phyloP scores from a whole-genome alignment of 192 early-diverging fungal species.

The Coemansia sp. region DNA sequence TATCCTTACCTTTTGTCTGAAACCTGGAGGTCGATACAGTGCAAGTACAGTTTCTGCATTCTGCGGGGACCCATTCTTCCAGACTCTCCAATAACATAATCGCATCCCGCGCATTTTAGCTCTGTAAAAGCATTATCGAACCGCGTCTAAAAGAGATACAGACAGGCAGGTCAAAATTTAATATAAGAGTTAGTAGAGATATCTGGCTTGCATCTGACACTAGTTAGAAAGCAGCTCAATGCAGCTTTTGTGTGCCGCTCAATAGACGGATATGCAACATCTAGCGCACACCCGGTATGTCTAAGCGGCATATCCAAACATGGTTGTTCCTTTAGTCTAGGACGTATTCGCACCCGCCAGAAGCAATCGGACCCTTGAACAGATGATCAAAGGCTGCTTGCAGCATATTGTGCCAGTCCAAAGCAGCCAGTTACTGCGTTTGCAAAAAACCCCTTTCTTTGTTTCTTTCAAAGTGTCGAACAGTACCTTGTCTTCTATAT shows the following conservation, averaged over 20 bases:
- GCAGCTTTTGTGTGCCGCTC: conserved; percentile 7
- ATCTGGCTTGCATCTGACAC: too few species aligned
- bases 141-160: conserved; percentile 25
- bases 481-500: conserved; percentile 33
- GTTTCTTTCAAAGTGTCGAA: too few species aligned
- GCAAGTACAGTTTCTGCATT: conserved; percentile 28
- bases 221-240: too few species aligned
- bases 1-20: too few species aligned
- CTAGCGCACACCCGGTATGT: background rate
- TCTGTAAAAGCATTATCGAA: conserved; percentile 33
- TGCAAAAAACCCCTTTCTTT: background rate
- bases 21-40: conserved; percentile 12
- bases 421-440: background rate
- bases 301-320: too few species aligned
- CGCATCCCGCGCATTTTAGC: conserved; percentile 27
- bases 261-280: conserved; percentile 10
- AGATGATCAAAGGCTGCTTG: background rate
- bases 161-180: too few species aligned
- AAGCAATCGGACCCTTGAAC: background rate
- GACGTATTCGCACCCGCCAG: conserved; percentile 9
- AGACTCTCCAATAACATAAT: conserved; percentile 27
- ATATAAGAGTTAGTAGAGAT: too few species aligned
- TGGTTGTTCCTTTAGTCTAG: background rate
- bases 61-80: conserved; percentile 32
- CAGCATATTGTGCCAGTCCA: background rate